phyloP scores from a whole-genome alignment of 306 rosid genomes.

The Prunus mongolica region DNA sequence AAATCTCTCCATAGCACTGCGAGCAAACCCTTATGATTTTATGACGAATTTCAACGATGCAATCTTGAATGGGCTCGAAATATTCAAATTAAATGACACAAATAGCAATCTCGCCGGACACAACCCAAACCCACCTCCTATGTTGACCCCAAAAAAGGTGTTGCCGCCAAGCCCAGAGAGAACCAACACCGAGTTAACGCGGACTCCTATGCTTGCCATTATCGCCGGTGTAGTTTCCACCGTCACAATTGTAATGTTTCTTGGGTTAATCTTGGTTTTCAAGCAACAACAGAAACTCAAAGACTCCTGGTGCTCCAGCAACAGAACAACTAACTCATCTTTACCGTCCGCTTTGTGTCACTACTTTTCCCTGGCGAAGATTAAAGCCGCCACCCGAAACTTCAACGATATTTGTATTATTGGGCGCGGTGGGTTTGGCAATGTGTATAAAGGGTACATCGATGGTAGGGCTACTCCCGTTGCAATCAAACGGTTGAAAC shows the following conservation, averaged over 20 bases:
- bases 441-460: slow-evolving; percentile 33
- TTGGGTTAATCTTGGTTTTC: not conserved
- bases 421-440: slow-evolving; percentile 38
- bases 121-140: slow-evolving; percentile 23
- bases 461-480: not conserved
- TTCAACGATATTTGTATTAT: slow-evolving; percentile 19
- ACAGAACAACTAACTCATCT: slow-evolving; percentile 1
- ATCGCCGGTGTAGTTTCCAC: slow-evolving; percentile 3
- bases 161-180: too few relatives aligned
- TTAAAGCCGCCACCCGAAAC: slow-evolving; percentile 30
- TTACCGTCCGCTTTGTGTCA: slow-evolving; percentile 21
- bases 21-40: not conserved
- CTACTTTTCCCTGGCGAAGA: slow-evolving; percentile 23
- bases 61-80: slow-evolving; percentile 43
- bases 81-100: slow-evolving; percentile 30
- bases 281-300: not conserved
- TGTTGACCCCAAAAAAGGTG: rapidly evolving
- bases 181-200: too few relatives aligned
- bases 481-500: slow-evolving; percentile 29
- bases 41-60: not conserved
- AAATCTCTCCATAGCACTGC: slow-evolving; percentile 16
- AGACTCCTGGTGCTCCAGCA: not conserved
- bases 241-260: not conserved
- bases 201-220: not conserved
- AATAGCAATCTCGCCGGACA: slow-evolving; percentile 25